Base-by-base conservation (phyloP, 2,329 filamentous ascomycete genomes). In the Sclerotinia minor region DNA sequence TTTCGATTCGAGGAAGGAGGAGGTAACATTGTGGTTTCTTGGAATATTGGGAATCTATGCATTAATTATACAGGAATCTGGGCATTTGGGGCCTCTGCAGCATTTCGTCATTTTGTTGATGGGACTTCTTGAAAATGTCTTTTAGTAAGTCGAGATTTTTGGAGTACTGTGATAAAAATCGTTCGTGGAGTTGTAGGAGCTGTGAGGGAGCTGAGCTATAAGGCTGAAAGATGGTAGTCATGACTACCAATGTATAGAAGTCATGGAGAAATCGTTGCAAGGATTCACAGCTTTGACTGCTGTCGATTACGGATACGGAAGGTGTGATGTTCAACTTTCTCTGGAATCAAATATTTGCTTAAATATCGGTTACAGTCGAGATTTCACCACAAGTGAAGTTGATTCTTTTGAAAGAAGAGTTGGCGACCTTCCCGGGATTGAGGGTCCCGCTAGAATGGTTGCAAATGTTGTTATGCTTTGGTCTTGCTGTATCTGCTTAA, bases 31-130 rank as follows among this genome's bases (percentile, higher is more conserved):
- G 47, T 50, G 21, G 35, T 41, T 15, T 38, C 17, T 1, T 53
- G 17, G 8, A 61, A 44, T 2, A 53, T 72, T 32, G 67, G 69
- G 1, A 68, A 63, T 65, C 70, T 9, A 65, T 64, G 0, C 70
- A 72, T 19, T 64, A 69, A 52, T 65, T 67, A 67, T 15, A 59
- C 58, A 13, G 65, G 50, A 0, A 67, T 64, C 26, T 19, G 29
- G 2, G 49, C 58, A 1, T 54, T 57, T 2, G 65, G 64, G 35
- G 26, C n/a, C 15, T 35, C 50, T n/a, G 65, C 65, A 13, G 49
- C 44, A 6, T 29, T 29, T 67, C 1, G 41, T 61, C 2, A 67
- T 57, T 24, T 54, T 44, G 6, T 50, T 67, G n/a, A 52, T 64
- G 4, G 55, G 57, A 57, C 35, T 52, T 8, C n/a, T 13, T 64